Base-by-base conservation (phyloP, 2,329 filamentous ascomycete species). In the Paecilomyces niveus region DNA sequence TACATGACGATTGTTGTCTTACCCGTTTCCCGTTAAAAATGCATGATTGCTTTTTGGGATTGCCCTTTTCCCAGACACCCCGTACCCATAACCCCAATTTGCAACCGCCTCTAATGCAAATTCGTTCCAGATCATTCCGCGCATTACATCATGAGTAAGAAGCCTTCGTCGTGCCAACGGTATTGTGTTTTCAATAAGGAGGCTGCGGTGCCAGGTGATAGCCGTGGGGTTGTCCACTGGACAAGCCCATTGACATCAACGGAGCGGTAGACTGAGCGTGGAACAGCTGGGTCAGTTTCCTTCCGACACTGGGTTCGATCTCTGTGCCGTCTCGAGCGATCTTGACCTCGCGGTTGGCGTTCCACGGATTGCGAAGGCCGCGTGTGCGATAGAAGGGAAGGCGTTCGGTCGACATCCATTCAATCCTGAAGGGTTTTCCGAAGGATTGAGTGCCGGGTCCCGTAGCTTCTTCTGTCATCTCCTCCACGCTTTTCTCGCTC, bases 291-390 rank as follows among this genome's bases (percentile, higher is more conserved):
- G 95, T 80, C 57, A 97, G 77, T 66, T 85, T 85, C 66, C 85
- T 85, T 4, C 92, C 93, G 51, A 96, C 84, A 31, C 81, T 84
- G 29, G 92, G 89, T 73, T 97, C 93, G 56, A 97, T 79, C 72
- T 97, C 93, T 0, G 93, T 97, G 1, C 93, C 93, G 67, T 97
- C 93, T 67, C 93, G 83, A 24, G 93, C 93, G 69, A 97, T 96
- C 75, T 97, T 97, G 62, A 97, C 90, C 70, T 97, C 93, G 56
- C 93, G 81, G 68, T 97, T 96, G 3, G 90, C 89, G 72, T 97
- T 97, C 90, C 92, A 96, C 0, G 91, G 89, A 70, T 97, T 97
- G 33, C 92, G 84, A 57, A 97, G 76, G 0, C 93, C 92, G 62
- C 92, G 81, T 0, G 92, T 96, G 51, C 89, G 85, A 72, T 94